A percentile compares a stretch with the other conserved stretches of the same genome.
Evolutionary conservation across 139 green algal genomes (phyloP).

Genomic region (Chlorokybus atmophyticus): DNA sequence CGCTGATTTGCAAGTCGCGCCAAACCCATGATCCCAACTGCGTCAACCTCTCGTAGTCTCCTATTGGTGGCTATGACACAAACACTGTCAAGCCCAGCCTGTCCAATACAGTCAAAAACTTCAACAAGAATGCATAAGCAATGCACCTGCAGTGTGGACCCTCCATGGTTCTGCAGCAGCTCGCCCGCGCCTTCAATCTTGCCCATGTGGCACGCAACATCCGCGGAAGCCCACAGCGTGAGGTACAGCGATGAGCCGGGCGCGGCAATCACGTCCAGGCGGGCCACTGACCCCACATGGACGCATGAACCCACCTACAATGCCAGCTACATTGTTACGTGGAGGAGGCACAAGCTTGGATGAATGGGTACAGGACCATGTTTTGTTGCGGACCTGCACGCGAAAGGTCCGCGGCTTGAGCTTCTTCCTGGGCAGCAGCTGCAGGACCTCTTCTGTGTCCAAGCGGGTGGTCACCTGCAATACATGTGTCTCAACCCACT

Average conservation of each 20-base stretch:
- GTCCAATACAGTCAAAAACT: background rate
- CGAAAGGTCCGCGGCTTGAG: slow-evolving; percentile 81
- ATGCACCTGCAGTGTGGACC: slow-evolving; percentile 35
- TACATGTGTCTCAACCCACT: too few species aligned
- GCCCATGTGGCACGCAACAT: slow-evolving; percentile 65
- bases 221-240: slow-evolving; percentile 64
- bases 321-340: background rate
- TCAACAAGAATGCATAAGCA: slow-evolving; percentile 5
- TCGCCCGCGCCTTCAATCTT: slow-evolving; percentile 61
- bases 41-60: slow-evolving; percentile 12
- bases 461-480: slow-evolving; percentile 36
- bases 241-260: slow-evolving; percentile 69
- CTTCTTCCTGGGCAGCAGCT: slow-evolving; percentile 15
- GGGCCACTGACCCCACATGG: slow-evolving; percentile 65
- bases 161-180: slow-evolving; percentile 43
- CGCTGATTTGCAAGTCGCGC: slow-evolving; percentile 41
- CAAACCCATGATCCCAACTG: slow-evolving; percentile 31
- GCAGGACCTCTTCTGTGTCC: slow-evolving; percentile 47
- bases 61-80: slow-evolving; percentile 5
- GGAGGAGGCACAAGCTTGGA: too few species aligned
- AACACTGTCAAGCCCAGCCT: background rate
- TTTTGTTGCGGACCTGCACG: slow-evolving; percentile 16
- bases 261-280: slow-evolving; percentile 68
- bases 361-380: too few species aligned
- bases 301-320: slow-evolving; percentile 47